Base-by-base conservation (phyloP, 2,329 filamentous ascomycete species). In the Talaromyces sp. region DNA sequence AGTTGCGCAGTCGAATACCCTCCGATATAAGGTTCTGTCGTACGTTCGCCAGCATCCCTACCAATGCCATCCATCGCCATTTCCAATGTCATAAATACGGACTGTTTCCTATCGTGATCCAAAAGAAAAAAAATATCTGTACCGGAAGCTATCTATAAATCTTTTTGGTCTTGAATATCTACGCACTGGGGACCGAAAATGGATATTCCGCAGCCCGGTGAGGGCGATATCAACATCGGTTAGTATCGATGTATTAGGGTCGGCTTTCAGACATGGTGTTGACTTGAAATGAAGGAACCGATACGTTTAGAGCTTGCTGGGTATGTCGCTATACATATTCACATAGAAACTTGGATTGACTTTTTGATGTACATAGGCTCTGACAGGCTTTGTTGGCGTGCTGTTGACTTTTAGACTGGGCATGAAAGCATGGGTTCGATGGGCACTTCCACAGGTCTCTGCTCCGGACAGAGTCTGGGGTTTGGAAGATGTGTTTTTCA, bases 401-500 rank as follows among this genome's bases (percentile, higher is more conserved):
- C 58, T 66, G 32, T 56, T 66, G 21, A 58, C 61, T 9, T 66
- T 66, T 29, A 60, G 64, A 61, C 62, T 61, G 29, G 55, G 58
- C 8, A 64, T 69, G 55, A 71, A 73, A 58, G 55, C 67, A 41
- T 75, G 71, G 72, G 65, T 72, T 14, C 64, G 69, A 10, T 73
- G 69, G 64, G 63, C 68, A 9, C 58, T 75, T 19, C 72, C 72
- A 7, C 67, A 65, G 24, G 70, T 74, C 55, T 69, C 69, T 24
- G 68, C 66, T 2, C 72, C 72, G 0, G 67, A 65, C 11, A 60
- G 71, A 52, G 61, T 74, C 49, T 75, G 72, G 72, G 72, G 71
- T 7, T 54, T 70, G 8, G 72, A 75, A 58, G 72, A 75, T 60
- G 14, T 71, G 0, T 68, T 74, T 38, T 74, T 71, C 52, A 27